phyloP scores from a whole-genome alignment of 192 early-diverging fungal genomes.

The Mortierella claussenii region DNA sequence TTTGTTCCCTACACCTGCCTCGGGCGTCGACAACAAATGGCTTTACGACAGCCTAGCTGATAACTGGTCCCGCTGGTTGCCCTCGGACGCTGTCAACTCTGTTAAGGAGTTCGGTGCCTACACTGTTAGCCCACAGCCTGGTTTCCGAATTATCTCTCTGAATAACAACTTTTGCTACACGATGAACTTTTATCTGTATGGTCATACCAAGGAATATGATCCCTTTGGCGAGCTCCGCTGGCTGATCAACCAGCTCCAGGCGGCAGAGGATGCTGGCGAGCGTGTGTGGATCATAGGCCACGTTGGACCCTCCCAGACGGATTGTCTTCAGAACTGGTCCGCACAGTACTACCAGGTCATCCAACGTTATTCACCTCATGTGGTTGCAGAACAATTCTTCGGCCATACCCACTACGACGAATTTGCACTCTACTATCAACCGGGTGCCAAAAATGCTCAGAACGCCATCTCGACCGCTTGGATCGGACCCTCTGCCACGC shows the following conservation, averaged over 20 bases:
- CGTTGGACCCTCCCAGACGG: conserved; percentile 58
- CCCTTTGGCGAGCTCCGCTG: conserved; percentile 63
- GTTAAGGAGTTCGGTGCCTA: conserved; percentile 62
- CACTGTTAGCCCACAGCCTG: conserved; percentile 54
- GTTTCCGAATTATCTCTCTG: conserved; percentile 60
- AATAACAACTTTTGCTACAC: conserved; percentile 72
- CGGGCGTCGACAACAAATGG: conserved; percentile 54
- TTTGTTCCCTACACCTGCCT: conserved; percentile 44
- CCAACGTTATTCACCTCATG: conserved; percentile 63
- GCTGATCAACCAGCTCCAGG: conserved; percentile 60
- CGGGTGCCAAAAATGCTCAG: conserved; percentile 34
- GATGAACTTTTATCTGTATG: conserved; percentile 65
- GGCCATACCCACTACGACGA: conserved; percentile 68
- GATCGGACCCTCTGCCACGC: conserved; percentile 63
- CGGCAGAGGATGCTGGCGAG: conserved; percentile 62
- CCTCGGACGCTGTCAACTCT: conserved; percentile 45
- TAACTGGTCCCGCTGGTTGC: conserved; percentile 62
- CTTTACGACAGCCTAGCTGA: conserved; percentile 59
- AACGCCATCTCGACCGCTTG: conserved; percentile 60
- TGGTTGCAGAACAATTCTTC: conserved; percentile 67
- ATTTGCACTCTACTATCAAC: conserved; percentile 61
- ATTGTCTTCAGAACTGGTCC: conserved; percentile 62
- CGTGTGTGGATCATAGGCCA: conserved; percentile 69
- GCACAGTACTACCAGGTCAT: conserved; percentile 66
- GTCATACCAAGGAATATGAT: conserved; percentile 53